Evolutionary conservation across 352 stramenopile genomes (phyloP), one percentile per base, ranked within the genome.

Genomic region (Hyaloperonospora brassicae): DNA sequence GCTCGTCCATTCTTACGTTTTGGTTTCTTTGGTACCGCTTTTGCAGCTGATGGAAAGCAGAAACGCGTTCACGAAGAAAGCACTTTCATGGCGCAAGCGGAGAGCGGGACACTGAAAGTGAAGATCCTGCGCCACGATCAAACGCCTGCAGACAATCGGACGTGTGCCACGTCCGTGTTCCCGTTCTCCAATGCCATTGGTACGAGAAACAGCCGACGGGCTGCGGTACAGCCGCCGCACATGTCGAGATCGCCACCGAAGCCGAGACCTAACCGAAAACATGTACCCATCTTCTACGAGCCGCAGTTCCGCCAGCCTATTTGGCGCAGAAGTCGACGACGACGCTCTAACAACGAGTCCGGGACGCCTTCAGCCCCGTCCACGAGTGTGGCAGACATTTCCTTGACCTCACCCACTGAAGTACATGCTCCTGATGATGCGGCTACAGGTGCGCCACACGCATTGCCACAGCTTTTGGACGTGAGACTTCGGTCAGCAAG

Each of bases 211-310:
- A 52, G 30, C 23, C 51, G 55, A 35, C 54, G 58, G 39, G 24
- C 36, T 17, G 49, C 52, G 9, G 55, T 45, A 35, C 46, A 47
- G 42, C 47, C 55, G 4, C 35, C 56, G 12, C 44, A 55, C 7
- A 47, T 49, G 1, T 24, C 64, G 1, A 57, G 66, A 8, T 88
- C 79, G 13, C 80, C 80, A 4, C 80, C 80, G 10, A 88, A 86
- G 61, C 80, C 80, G 1, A 70, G 80, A 41, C 72, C 80, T n/a
- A 90, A 90, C 44, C 67, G 80, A 52, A 90, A 90, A 61, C 80
- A 90, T 57, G 77, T 90, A 24, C 80, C 80, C 2, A 86, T 90
- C 36, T 90, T 90, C 61, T 90, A 90, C 62, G 73, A 88, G 46
- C 54, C 65, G 11, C 61, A 71, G 22, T 70, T 61, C 55, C 70